phyloP scores from a whole-genome alignment of 768 basidiomycete species.

The Amanita rubescens region DNA sequence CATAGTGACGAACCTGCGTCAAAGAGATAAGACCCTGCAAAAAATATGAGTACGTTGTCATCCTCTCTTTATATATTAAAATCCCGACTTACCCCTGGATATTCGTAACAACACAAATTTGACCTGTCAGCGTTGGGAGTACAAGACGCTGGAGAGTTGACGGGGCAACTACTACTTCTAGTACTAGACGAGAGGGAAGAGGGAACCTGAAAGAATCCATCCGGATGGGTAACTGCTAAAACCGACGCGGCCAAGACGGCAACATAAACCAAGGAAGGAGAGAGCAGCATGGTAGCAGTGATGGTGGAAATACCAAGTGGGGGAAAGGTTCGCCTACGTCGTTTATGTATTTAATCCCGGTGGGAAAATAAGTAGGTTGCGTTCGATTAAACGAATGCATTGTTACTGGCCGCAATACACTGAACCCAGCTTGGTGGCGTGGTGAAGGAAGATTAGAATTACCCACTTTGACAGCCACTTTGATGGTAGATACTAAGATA shows the following conservation, averaged over 20 bases:
- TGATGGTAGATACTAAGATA: too few relatives aligned
- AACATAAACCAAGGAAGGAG: too few relatives aligned
- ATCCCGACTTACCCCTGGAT: neutral
- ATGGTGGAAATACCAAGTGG: too few relatives aligned
- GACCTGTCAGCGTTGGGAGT: neutral
- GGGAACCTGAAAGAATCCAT: neutral
- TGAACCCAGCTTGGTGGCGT: too few relatives aligned
- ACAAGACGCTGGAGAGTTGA: neutral
- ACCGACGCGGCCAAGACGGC: neutral
- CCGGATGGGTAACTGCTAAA: neutral
- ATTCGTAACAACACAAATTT: constrained; percentile 1
- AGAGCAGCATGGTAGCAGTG: neutral
- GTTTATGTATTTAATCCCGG: too few relatives aligned
- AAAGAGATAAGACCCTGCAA: neutral
- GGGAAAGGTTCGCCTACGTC: too few relatives aligned
- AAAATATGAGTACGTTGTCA: neutral
- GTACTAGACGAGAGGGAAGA: neutral
- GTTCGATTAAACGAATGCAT: too few relatives aligned
- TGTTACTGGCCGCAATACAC: too few relatives aligned
- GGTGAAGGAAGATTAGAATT: too few relatives aligned
- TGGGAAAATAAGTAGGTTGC: too few relatives aligned
- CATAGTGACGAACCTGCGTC: neutral
- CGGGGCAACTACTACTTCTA: neutral
- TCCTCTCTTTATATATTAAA: too few relatives aligned
- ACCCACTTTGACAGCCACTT: too few relatives aligned